Evolutionary conservation across 2,329 filamentous ascomycete species (phyloP), one percentile per base, ranked within the genome.

Genomic region (Colletotrichum musae): DNA sequence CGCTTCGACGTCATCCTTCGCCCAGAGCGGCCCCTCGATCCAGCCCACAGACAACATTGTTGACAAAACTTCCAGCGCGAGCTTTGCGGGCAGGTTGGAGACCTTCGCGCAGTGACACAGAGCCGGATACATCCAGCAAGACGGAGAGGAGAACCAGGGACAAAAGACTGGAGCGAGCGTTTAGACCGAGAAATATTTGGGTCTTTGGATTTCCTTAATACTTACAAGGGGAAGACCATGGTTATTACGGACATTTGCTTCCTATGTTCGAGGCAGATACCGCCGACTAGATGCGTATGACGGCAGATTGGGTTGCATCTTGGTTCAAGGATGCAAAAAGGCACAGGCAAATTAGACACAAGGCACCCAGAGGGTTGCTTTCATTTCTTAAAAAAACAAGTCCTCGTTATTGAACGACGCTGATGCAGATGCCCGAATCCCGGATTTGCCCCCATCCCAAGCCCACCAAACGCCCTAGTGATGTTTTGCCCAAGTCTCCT

Each of bases 371-470:
- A n/a, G 16, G 3, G 12, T 52, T 48, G 41, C 4, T 52, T 59
- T 52, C 16, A 36, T 43, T 36, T 41, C 36, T 28, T 12, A 62
- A 16, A 62, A 58, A 4, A 36, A 13, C 50, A 50, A 54, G 16
- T 47, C 26, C 60, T n/a, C 51, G 26, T 57, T 64, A 36, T 48
- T 12, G 24, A 6, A 63, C 39, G 18, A 64, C 60, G 60, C 60
- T 57, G n/a, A 64, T 57, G 60, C 60, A 57, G 32, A 28, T 52
- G 21, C 50, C 50, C 50, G 12, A 21, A 16, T 26, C 13, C 50
- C 18, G 12, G 4, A 32, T 12, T 43, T 15, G 16, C 51, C 16
- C 21, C 26, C 24, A 57, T 9, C 26, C 15, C 48, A 26, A 28
- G 21, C 21, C 21, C 21, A 24, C 21, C 21, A 24, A 24, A 24